A percentile compares a stretch with the other conserved stretches of the same genome.
Conservation (phyloP, 257 asterid genomes). For the Scutellaria barbata region DNA sequence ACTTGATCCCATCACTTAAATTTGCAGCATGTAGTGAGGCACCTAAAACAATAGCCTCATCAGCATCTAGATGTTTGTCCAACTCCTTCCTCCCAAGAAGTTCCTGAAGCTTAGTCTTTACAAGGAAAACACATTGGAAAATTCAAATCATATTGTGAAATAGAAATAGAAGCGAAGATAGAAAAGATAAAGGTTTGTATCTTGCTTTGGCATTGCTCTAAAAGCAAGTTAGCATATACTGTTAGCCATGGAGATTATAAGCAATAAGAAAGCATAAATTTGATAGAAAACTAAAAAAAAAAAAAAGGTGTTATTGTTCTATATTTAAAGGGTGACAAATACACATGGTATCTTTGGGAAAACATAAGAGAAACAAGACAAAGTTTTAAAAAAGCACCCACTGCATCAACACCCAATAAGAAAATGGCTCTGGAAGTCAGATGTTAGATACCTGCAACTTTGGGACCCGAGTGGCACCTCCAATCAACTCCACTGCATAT, state of each 20-base stretch:
- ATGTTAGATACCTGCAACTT: constrained; percentile 78
- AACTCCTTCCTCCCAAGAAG: constrained; percentile 92
- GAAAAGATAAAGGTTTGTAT: background rate
- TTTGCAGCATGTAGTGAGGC: constrained; percentile 98
- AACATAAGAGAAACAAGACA: constrained; percentile 14
- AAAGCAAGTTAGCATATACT: constrained; percentile 24
- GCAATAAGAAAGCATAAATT: constrained; percentile 10
- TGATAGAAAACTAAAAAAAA: background rate
- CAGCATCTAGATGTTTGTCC: constrained; percentile 96
- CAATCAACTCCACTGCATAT: constrained; percentile 95
- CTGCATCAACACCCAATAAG: background rate
- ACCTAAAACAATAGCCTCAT: constrained; percentile 94
- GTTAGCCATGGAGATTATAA: constrained; percentile 4
- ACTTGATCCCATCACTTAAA: constrained; percentile 96
- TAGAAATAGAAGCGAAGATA: constrained; percentile 24
- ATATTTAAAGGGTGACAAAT: constrained; percentile 1
- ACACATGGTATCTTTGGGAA: constrained; percentile 3
- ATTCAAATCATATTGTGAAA: constrained; percentile 26
- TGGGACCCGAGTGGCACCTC: constrained; percentile 99
- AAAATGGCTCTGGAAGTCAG: constrained; percentile 19
- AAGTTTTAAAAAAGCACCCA: constrained; percentile 1
- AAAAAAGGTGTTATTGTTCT: constrained; percentile 1
- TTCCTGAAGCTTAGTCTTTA: constrained; percentile 95
- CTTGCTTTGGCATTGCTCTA: constrained; percentile 17
- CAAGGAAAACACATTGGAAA: constrained; percentile 20